Percentiles rank a stretch among this genome's conserved stretches.
These are phyloP conservation scores for Sungouiella thailandica DNA, from an alignment of 805 yeast genomes.

Conservation along the genomic window DNA sequence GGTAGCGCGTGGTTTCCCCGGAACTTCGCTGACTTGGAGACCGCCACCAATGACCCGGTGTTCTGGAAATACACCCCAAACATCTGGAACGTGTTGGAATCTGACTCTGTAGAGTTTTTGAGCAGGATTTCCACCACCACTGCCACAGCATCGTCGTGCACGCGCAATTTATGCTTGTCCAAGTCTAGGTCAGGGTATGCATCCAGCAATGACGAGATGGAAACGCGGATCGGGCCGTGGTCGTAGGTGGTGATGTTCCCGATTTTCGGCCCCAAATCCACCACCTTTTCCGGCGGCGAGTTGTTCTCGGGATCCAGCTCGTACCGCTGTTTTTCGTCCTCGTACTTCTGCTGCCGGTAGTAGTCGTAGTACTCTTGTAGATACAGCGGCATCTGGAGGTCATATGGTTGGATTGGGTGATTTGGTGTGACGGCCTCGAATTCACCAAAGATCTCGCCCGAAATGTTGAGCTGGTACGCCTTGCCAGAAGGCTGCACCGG, in stretches of 20 bases:
- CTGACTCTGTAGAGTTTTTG: constrained; percentile 43
- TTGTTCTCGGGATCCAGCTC: constrained; percentile 24
- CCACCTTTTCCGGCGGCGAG: constrained; percentile 14
- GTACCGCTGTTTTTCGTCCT: constrained; percentile 22
- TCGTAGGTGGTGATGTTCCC: constrained; percentile 26
- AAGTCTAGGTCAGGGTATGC: constrained; percentile 19
- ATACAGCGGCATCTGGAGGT: constrained; percentile 25
- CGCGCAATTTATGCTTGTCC: constrained; percentile 4
- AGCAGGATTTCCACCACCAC: constrained; percentile 27
- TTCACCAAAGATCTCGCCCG: constrained; percentile 44
- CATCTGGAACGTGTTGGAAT: constrained; percentile 46
- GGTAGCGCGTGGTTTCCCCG: constrained; percentile 59
- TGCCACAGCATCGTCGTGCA: constrained; percentile 29
- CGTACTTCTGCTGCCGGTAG: constrained; percentile 20
- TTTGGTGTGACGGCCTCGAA: constrained; percentile 20
- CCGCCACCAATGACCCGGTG: constrained; percentile 56
- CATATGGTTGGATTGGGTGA: constrained; percentile 11
- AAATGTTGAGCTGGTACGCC: constrained; percentile 40
- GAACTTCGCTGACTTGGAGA: constrained; percentile 61
- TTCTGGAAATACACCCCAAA: constrained; percentile 63
- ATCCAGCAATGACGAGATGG: constrained; percentile 19
- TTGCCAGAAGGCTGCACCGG: constrained; percentile 6
- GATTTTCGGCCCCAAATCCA: constrained; percentile 8
- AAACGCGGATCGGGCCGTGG: constrained; percentile 23
- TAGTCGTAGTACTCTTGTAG: constrained; percentile 25